Evolutionary conservation across 1,139 yeast genomes (phyloP), one percentile per base, ranked within the genome.

Genomic region (Blastobotrys capitulatus): DNA sequence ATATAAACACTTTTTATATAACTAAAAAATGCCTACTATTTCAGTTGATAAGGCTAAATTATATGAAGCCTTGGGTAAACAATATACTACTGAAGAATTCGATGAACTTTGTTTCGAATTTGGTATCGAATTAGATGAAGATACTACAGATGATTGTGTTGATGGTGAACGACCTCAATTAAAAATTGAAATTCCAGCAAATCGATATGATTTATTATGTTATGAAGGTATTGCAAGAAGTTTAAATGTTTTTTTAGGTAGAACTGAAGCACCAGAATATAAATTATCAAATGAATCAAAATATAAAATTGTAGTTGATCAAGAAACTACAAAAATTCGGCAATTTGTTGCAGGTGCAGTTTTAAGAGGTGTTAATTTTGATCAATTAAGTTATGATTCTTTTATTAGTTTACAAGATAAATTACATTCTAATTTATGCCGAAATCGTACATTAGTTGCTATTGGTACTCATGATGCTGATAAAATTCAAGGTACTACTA

Each of bases 171-270:
- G 97, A 68, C 97, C 99, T 20, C 95, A 90, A 70, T 77, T 88
- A 62, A 94, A 94, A 73, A 89, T 94, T 63, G 99, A 94, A 69
- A 83, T 94, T 57, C 97, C 97, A 50, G 99, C 99, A 56, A 94
- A 94, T 73, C 66, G 98, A 73, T 94, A 92, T 65, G 99, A 92
- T 68, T 82, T 94, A 92, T 81, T 94, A 60, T 94, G 98, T 74
- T 85, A 89, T 57, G 99, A 94, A 71, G 99, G 99, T 64, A 90
- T 94, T 68, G 88, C 97, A 1, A 95, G 89, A 65, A 94, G 97
- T 0, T 75, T 94, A 65, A 89, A 89, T 64, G 95, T 89, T 66
- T 94, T 87, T 66, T 76, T 90, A 61, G 96, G 94, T 36, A 79
- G 79, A 54, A 65, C 69, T 12, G 66, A 72, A 49, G 74, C 85